Conservation (phyloP, 805 yeast genomes). For the Torulaspora quercuum region DNA sequence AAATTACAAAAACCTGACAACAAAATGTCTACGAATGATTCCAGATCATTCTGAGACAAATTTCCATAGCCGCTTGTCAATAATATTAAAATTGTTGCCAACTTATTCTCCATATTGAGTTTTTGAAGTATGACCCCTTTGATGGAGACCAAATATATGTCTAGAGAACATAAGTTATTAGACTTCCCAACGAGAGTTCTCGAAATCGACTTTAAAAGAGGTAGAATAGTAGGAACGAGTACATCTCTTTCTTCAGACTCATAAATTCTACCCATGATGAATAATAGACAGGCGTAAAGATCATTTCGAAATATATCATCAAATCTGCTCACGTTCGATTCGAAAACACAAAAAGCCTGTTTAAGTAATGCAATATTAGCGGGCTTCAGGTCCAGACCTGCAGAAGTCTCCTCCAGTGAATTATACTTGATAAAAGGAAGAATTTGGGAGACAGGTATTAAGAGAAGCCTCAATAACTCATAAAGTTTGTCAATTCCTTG, state of each 20-base stretch:
- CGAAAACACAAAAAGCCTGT: conserved; percentile 49
- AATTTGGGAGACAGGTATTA: conserved; percentile 56
- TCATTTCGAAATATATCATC: conserved; percentile 70
- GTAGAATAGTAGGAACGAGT: conserved; percentile 51
- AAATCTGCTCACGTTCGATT: conserved; percentile 60
- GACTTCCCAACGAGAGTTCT: conserved; percentile 32
- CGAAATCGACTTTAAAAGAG: conserved; percentile 47
- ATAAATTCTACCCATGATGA: conserved; percentile 55
- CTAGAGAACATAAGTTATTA: too few species aligned
- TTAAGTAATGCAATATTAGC: conserved; percentile 44
- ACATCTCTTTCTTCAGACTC: conserved; percentile 41
- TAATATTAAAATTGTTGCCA: conserved; percentile 45
- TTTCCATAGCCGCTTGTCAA: conserved; percentile 37
- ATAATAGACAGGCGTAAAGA: conserved; percentile 65
- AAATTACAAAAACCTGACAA: conserved; percentile 37
- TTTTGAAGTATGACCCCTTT: conserved; percentile 24
- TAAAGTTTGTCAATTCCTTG: conserved; percentile 73
- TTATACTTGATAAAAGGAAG: conserved; percentile 58
- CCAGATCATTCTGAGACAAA: conserved; percentile 40
- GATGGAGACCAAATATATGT: conserved; percentile 40
- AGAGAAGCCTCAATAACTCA: conserved; percentile 68
- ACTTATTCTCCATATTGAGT: conserved; percentile 35
- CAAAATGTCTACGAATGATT: conserved; percentile 36
- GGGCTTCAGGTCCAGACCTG: conserved; percentile 11
- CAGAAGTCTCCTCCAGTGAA: conserved; percentile 17